These are phyloP conservation scores for Petrea volubilis DNA, from an alignment of 257 asterid genomes.

Conservation along the genomic window DNA sequence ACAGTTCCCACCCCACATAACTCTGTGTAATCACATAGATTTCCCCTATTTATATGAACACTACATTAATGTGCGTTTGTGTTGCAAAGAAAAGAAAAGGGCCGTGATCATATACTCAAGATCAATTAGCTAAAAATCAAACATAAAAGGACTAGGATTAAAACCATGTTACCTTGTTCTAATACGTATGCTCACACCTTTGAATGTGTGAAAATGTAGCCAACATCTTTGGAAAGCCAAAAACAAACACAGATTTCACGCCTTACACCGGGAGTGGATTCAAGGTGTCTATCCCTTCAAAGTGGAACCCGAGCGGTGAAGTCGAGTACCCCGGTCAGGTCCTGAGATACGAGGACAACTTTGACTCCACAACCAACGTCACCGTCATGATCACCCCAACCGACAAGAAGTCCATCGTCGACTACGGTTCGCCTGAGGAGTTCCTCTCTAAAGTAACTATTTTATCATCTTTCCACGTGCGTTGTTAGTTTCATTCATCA, in stretches of 20 bases:
- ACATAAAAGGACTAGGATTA: too few species aligned
- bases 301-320: conserved; percentile 83
- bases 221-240: conserved; percentile 78
- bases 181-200: not conserved
- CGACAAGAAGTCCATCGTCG: conserved; percentile 78
- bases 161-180: too few species aligned
- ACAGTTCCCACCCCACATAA: too few species aligned
- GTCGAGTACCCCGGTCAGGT: conserved; percentile 76
- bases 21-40: too few species aligned
- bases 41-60: too few species aligned
- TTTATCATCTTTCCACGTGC: not conserved
- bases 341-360: conserved; percentile 85
- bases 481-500: not conserved
- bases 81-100: too few species aligned
- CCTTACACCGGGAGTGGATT: conserved; percentile 57
- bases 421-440: conserved; percentile 69
- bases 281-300: conserved; percentile 56
- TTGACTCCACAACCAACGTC: conserved; percentile 62
- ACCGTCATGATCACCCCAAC: conserved; percentile 63
- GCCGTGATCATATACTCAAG: too few species aligned
- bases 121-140: too few species aligned
- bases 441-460: conserved; percentile 63
- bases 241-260: conserved; percentile 63
- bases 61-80: too few species aligned
- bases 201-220: conserved; percentile 49